Base-by-base conservation (phyloP, 257 asterid species). In the Solanum ossicruentum region DNA sequence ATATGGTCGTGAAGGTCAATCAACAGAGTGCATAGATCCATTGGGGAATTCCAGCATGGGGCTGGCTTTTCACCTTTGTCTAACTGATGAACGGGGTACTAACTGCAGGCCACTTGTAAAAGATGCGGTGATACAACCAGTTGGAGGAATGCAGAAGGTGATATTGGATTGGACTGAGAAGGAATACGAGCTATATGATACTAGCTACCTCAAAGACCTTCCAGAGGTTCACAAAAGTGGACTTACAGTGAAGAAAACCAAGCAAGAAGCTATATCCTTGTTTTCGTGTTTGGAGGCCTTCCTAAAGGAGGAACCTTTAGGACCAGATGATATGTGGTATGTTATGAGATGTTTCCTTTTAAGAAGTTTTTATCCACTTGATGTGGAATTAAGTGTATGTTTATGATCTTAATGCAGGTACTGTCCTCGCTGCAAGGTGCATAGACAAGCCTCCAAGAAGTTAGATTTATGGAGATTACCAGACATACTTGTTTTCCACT, bases 271-370 rank as follows among this genome's bases (percentile, higher is more conserved):
- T 10, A 90, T 96, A 89, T 93, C 98, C 87, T 89, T 97, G 75
- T 97, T 97, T 92, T 95, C 98, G 3, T 97, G 99, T 87, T 88
- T 97, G 86, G 98, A 97, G 90, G 94, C 98, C 73, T 97, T 97
- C 91, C 89, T 94, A 56, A 97, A 93, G 89, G 98, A 95, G 91
- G 99, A 97, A 88, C 99, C 98, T 23, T 86, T 97, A 28, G 99
- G 98, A 82, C 99, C 96, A 47, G 99, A 97, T 89, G 99, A 97
- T 88, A 97, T 95, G 99, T 97, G 99, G 99, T 95, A 90, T 58
- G 84, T 61, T 45, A 57, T 6, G 69, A 69, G 61, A 52, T 55
- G 39, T 45, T 84, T 41, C 39, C 63, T 12, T 58, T n/a, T 17
- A 56, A 81, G 81, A 84, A 84, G 69, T 28, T 49, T 90, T 58